Conservation (phyloP, 2,329 filamentous ascomycete species). For the Pseudogymnoascus sp. region DNA sequence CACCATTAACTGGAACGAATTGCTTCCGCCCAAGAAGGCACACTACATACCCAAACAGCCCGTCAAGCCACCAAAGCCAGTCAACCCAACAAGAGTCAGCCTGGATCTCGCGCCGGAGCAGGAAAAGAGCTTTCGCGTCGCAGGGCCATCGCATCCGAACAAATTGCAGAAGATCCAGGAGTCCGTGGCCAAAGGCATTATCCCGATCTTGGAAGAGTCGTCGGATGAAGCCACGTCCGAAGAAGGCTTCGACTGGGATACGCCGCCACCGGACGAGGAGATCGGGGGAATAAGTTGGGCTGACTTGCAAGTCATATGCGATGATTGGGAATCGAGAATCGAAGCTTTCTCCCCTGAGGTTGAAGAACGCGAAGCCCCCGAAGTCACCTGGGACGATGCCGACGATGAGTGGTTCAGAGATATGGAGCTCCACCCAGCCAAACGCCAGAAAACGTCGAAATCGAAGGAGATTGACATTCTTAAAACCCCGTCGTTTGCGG, state of each 20-base stretch:
- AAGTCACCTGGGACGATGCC: constrained; percentile 30
- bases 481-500: constrained; percentile 48
- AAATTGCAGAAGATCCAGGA: constrained; percentile 51
- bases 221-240: constrained; percentile 35
- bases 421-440: constrained; percentile 43
- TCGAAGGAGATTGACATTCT: constrained; percentile 48
- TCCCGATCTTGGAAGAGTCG: constrained; percentile 35
- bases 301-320: constrained; percentile 77
- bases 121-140: constrained; percentile 75
- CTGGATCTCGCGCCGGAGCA: constrained; percentile 81
- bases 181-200: constrained; percentile 40
- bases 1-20: constrained; percentile 69
- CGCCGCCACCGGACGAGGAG: constrained; percentile 48
- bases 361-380: constrained; percentile 25
- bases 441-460: constrained; percentile 54
- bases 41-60: constrained; percentile 73
- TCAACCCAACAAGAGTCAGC: constrained; percentile 80
- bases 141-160: constrained; percentile 45
- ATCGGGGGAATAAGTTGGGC: constrained; percentile 68
- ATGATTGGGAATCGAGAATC: constrained; percentile 70
- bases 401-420: constrained; percentile 58
- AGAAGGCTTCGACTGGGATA: constrained; percentile 43
- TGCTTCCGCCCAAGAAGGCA: constrained; percentile 74
- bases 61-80: constrained; percentile 66
- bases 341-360: constrained; percentile 18